Evolutionary conservation across 2,329 filamentous ascomycete species (phyloP), one percentile per base, ranked within the genome.

Genomic region (Arthroderma sp.): DNA sequence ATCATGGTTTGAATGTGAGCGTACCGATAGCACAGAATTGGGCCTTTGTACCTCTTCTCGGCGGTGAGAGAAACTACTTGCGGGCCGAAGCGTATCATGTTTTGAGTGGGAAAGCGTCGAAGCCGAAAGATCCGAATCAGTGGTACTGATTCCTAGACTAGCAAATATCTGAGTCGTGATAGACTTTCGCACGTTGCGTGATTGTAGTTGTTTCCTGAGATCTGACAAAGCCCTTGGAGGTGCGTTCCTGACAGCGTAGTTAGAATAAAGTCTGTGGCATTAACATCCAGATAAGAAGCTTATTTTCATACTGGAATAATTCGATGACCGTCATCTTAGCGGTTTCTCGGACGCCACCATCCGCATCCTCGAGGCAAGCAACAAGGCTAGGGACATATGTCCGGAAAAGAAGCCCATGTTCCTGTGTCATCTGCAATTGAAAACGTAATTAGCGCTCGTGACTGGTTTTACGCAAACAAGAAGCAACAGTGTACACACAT

Each of bases 341-440:
- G 33, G 77, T 75, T 56, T 94, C 87, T 60, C 89, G 79, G 51
- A 95, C 87, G 64, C 79, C 81, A 41, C 83, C 82, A 61, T 94
- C 89, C 6, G 87, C 83, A 62, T 95, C 88, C 65, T 95, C 89
- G 36, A 95, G 74, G 53, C 91, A 75, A 44, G 86, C 82, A 68
- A 95, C 89, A 36, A 95, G 72, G 7, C 75, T 74, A 2, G 85
- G 82, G 1, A 94, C 87, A 60, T 93, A 94, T 56, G 70, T 70
- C 50, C 86, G 82, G 66, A 95, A 95, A 33, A 81, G 80, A 52
- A 95, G 69, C 34, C 78, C 79, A 47, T 87, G 77, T 44, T 86
- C 82, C 58, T 81, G 76, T 61, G 91, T 83, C 81, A 89, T 93
- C 75, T 86, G 58, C 33, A 48, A 42, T 31, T n/a, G 27, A 22